Evolutionary conservation across 2,329 filamentous ascomycete genomes (phyloP), one percentile per base, ranked within the genome.

Genomic region (Talaromyces sp.): DNA sequence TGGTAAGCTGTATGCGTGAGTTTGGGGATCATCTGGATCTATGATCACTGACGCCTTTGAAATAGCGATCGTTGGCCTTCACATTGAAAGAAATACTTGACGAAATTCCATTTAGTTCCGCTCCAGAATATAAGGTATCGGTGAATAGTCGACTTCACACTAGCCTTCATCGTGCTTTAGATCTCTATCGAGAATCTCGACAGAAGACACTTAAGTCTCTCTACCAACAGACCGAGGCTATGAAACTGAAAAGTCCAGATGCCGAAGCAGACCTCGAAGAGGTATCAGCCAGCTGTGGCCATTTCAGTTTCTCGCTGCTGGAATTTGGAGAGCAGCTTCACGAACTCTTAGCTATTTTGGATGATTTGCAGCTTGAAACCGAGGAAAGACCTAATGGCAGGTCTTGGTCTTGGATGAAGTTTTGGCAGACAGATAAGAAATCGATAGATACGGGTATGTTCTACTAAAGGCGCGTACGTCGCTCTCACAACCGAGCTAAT

Each of bases 241-340:
- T 68, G 56, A 63, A 84, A 52, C 78, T 85, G 3, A 82, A 85
- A 43, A 86, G 88, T 0, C 81, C 90, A 47, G 88, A 88, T 56
- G 82, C 93, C 8, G 88, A 95, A 67, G 94, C 93, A 2, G 94
- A 97, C 70, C 91, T 96, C 52, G 94, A 99, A 70, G 94, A 99
- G 72, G 92, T 97, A 10, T 92, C 93, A 36, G 93, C 94, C n/a
- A 95, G 92, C 51, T 99, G 94, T 66, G 93, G 94, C 0, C 92
- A 97, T 72, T 99, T 97, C 68, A 93, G 90, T 67, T 97, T 94
- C 69, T 95, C 89, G 39, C 78, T 99, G 22, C 84, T 94, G 57
- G 89, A 94, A 61, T 93, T 97, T 66, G 92, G 91, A 0, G 90
- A 96, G 67, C 91, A 97, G 67, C 89, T 96, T 76, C 85, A 90